Conservation (phyloP, 2,329 filamentous ascomycete genomes). For the Xylaria arbuscula region DNA sequence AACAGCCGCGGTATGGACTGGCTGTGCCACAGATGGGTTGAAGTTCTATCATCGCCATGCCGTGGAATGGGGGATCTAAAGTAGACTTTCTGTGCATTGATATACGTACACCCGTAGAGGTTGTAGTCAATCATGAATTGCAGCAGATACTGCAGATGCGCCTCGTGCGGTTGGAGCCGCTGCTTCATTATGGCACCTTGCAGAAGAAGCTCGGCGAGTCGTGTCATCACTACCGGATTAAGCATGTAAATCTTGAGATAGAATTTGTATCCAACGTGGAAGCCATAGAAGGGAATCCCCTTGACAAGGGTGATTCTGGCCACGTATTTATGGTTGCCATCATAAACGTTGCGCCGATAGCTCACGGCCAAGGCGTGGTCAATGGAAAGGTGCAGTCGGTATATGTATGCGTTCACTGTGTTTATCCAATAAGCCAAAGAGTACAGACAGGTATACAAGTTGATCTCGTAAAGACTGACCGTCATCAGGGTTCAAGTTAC, state of each 20-base stretch:
- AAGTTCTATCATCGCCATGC: slow-evolving; percentile 68
- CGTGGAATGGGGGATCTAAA: slow-evolving; percentile 83
- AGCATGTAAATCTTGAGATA: slow-evolving; percentile 96
- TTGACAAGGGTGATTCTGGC: slow-evolving; percentile 93
- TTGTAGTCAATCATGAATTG: slow-evolving; percentile 99
- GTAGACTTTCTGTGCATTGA: slow-evolving; percentile 75
- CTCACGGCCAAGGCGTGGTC: slow-evolving; percentile 89
- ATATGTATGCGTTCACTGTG: slow-evolving; percentile 79
- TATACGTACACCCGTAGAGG: slow-evolving; percentile 90
- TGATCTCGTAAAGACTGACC: slow-evolving; percentile 62
- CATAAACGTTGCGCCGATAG: slow-evolving; percentile 80
- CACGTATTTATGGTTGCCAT: slow-evolving; percentile 76
- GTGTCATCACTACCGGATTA: slow-evolving; percentile 87
- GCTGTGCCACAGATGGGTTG: slow-evolving; percentile 82
- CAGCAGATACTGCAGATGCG: slow-evolving; percentile 88
- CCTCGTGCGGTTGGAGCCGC: slow-evolving; percentile 91
- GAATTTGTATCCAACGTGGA: slow-evolving; percentile 88
- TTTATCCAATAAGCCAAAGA: slow-evolving; percentile 24
- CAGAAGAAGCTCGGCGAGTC: slow-evolving; percentile 85
- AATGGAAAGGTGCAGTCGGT: slow-evolving; percentile 83
- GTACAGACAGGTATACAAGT: slow-evolving; percentile 26
- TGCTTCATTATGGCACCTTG: slow-evolving; percentile 89
- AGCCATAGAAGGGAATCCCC: slow-evolving; percentile 95
- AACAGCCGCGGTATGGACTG: slow-evolving; percentile 70
- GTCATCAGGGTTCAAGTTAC: slow-evolving; percentile 71